These are phyloP conservation scores for Pontederia paniculata DNA, from an alignment of 176 grass and related monocot species.

Conservation along the genomic window DNA sequence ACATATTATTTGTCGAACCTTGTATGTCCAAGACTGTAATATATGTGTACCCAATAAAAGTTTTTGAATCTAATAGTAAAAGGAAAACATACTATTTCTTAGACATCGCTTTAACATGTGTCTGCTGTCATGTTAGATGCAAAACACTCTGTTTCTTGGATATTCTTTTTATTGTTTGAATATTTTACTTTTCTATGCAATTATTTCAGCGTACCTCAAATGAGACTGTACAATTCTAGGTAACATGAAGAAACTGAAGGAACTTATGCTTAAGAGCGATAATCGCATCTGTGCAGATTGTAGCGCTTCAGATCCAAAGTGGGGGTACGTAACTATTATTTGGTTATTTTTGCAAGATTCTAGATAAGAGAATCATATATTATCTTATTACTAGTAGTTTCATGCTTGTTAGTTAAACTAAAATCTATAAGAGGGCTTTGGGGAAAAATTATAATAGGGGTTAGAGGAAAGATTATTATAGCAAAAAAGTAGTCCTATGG, in stretches of 20 bases:
- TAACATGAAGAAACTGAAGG: constrained; percentile 18
- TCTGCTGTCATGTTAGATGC: not conserved
- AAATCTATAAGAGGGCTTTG: too few species aligned
- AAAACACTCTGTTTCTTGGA: not conserved
- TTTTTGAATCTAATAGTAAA: too few species aligned
- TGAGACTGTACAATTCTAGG: not conserved
- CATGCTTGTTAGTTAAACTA: too few species aligned
- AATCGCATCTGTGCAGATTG: constrained; percentile 19
- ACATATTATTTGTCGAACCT: too few species aligned
- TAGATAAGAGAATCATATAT: not conserved
- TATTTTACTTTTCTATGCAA: not conserved
- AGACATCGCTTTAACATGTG: too few species aligned
- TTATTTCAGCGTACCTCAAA: not conserved
- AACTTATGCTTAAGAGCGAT: constrained; percentile 17
- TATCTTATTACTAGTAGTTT: too few species aligned
- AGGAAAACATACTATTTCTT: too few species aligned
- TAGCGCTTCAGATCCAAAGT: constrained; percentile 18
- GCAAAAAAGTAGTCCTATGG: too few species aligned
- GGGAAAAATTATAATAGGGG: too few species aligned
- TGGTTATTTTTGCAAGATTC: not conserved
- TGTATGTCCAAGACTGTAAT: too few species aligned
- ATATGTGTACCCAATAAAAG: too few species aligned
- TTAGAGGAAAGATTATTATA: too few species aligned
- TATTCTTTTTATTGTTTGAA: not conserved
- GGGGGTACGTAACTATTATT: constrained; percentile 13